Conservation (phyloP, 2,329 filamentous ascomycete genomes). For the Hirsutella minnesotensis region DNA sequence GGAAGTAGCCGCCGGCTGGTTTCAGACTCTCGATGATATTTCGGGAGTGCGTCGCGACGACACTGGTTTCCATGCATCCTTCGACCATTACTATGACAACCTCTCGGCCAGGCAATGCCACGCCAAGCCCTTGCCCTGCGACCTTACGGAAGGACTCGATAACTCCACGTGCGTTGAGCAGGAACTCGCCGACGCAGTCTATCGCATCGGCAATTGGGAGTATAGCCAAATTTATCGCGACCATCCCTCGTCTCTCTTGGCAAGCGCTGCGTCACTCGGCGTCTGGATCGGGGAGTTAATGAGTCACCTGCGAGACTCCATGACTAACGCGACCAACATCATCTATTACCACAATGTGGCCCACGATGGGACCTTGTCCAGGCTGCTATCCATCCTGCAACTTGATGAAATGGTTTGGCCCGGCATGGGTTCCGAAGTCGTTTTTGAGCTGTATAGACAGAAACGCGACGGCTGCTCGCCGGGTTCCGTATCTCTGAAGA, state of each 20-base stretch:
- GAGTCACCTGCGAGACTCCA: conserved; percentile 45
- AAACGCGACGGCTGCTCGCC: conserved; percentile 4
- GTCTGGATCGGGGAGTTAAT: conserved; percentile 66
- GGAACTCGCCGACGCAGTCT: conserved; percentile 54
- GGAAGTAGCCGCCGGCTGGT: conserved; percentile 40
- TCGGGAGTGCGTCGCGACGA: conserved; percentile 49
- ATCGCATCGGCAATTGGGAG: conserved; percentile 68
- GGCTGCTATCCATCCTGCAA: conserved; percentile 59
- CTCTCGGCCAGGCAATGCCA: conserved; percentile 71
- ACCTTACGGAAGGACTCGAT: conserved; percentile 30
- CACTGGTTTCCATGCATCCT: conserved; percentile 54
- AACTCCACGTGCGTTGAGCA: conserved; percentile 50
- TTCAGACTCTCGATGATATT: conserved; percentile 49
- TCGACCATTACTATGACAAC: conserved; percentile 81
- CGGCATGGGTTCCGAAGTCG: conserved; percentile 68
- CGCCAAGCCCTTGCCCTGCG: conserved; percentile 59
- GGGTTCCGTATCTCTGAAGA: too few species aligned
- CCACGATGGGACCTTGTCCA: conserved; percentile 63
- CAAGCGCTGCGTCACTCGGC: conserved; percentile 51
- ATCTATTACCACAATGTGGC: conserved; percentile 67
- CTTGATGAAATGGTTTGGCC: conserved; percentile 72
- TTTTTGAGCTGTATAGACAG: conserved; percentile 60
- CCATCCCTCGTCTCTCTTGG: conserved; percentile 45
- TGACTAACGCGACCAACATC: conserved; percentile 24
- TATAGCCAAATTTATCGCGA: conserved; percentile 71